Base-by-base conservation (phyloP, 2,329 filamentous ascomycete species). In the Colletotrichum zoysiae region DNA sequence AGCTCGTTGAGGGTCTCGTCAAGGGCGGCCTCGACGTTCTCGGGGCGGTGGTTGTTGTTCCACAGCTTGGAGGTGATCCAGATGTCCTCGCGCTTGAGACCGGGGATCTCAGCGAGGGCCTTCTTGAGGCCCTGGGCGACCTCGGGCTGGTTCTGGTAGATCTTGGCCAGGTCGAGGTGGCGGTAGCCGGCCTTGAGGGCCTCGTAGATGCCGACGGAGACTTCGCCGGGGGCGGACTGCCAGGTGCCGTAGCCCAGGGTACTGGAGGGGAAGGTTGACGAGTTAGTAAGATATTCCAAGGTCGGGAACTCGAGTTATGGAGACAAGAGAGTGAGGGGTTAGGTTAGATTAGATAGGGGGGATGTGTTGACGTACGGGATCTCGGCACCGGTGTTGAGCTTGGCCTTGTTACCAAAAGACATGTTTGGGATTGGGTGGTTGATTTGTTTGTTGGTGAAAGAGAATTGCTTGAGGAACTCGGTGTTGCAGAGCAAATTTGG, bases 1-100 rank as follows among this genome's bases (percentile, higher is more conserved):
- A 91, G 83, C 76, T 87, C 86, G 76, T 86, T 83, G 57, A 91
- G 82, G 3, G 87, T 88, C 59, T 87, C 85, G 73, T 88, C 83
- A 14, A 90, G 83, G 6, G 88, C 89, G 65, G 85, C 82, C 74
- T 86, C 84, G 56, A 90, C 89, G 63, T 87, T 82, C 76, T 88
- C 86, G 76, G 91, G 89, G 79, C 86, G 88, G 76, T 90, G 88
- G 83, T 90, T 89, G 83, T 91, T 91, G 76, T 86, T 86, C 84
- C 84, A 86, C 40, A 93, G 86, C 85, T 93, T 93, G 75, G 90
- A 91, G 67, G 91, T 93, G 76, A 90, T 83, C 82, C 88, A 90
- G 78, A 90, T 86, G 75, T 89, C 92, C 74, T 86, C 82, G 18
- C 87, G 85, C 76, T 86, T 84, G 30, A 90, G 82, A 53, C 86